Base-by-base conservation (phyloP, 345 rosid genomes). In the Acer saccharum region DNA sequence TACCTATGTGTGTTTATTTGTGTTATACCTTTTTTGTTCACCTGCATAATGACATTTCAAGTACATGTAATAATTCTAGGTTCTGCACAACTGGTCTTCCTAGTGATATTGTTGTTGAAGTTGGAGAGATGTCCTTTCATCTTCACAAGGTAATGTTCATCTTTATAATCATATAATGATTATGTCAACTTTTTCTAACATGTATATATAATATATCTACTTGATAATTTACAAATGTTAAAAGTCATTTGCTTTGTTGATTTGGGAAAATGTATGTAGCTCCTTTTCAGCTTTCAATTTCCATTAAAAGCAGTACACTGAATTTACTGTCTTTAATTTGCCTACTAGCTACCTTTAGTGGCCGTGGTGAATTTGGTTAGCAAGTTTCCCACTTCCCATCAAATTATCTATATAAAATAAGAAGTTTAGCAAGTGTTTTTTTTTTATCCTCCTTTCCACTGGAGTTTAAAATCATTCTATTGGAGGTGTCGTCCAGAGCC, bases 61-160 rank as follows among this genome's bases (percentile, higher is more conserved):
- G 76, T 58, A 68, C 70, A 44, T 78, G 25, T 65, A 39, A 50
- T 67, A 14, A 39, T 57, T 50, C 32, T 76, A 96, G 99, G 99
- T 94, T 96, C 90, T 96, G 99, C 82, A 92, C 98, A 35, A 86
- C 93, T 41, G 99, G 97, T 78, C 99, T 96, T 80, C 98, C 98
- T 5, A 94, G 97, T 80, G 99, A 96, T 79, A 84, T 94, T 68
- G 84, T 84, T 55, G 93, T 96, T 79, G 94, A 96, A 88, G 99
- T 92, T 80, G 98, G 89, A 46, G 97, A 91, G 61, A 92, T 94
- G 95, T 90, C 98, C 73, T 96, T 94, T 76, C 99, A 94, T 87
- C 98, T 96, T 73, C 99, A 96, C 91, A 96, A 94, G 99, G 99
- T 96, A 86, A 71, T 27, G 10, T 64, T 72, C 48, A 29, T 72